Evolutionary conservation across 176 grass and related monocot genomes (phyloP).

Genomic region (Lolium rigidum): DNA sequence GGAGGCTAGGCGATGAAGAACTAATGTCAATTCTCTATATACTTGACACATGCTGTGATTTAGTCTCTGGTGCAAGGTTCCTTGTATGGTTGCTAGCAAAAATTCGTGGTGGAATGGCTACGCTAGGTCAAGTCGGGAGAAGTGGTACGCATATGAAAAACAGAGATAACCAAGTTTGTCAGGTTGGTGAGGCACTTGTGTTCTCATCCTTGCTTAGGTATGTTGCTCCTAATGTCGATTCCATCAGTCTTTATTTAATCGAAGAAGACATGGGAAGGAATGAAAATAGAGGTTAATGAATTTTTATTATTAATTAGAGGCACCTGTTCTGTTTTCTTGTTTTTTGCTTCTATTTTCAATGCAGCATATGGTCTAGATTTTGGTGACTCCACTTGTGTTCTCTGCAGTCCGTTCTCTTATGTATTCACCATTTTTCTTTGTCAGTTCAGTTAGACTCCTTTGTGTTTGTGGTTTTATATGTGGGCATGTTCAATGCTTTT

Average conservation of each 20-base stretch:
- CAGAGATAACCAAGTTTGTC: constrained; percentile 90
- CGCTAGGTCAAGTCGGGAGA: constrained; percentile 58
- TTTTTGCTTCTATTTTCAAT: background rate
- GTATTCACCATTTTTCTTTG: constrained; percentile 11
- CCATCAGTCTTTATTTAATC: constrained; percentile 35
- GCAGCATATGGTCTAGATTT: background rate
- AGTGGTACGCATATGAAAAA: constrained; percentile 62
- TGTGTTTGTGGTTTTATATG: constrained; percentile 24
- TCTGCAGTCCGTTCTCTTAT: constrained; percentile 2
- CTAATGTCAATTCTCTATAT: constrained; percentile 86
- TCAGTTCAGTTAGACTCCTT: background rate
- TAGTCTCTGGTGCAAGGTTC: constrained; percentile 74
- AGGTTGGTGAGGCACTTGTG: constrained; percentile 86
- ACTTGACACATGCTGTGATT: constrained; percentile 92
- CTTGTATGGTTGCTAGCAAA: constrained; percentile 86
- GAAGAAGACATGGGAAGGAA: background rate
- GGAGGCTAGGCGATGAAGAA: constrained; percentile 89
- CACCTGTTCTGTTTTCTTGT: background rate
- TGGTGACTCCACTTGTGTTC: constrained; percentile 3
- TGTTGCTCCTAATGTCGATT: constrained; percentile 34
- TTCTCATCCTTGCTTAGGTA: constrained; percentile 95
- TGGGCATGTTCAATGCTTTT: background rate
- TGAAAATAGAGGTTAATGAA: background rate
- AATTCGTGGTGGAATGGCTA: constrained; percentile 62
- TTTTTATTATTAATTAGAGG: background rate